Percentiles rank a stretch among this genome's conserved stretches.
phyloP scores from a whole-genome alignment of 2,329 filamentous ascomycete species.

The Sporothrix euskadiensis region DNA sequence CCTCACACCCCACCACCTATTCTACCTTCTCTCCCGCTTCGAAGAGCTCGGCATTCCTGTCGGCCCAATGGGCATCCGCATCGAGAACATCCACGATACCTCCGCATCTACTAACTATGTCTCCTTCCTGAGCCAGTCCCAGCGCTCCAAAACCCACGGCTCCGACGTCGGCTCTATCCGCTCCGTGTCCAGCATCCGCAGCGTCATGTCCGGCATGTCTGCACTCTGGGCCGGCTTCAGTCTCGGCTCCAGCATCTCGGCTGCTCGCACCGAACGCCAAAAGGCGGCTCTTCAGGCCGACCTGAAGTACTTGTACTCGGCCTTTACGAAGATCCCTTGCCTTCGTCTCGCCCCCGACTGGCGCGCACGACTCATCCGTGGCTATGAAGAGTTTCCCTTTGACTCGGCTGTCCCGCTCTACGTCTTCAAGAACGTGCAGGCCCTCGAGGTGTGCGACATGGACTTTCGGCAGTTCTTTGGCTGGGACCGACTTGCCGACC shows the following conservation, averaged over 20 bases:
- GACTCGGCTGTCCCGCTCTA: conserved; percentile 96
- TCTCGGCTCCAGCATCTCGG: conserved; percentile 74
- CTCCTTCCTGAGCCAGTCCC: conserved; percentile 84
- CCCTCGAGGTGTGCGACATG: conserved; percentile 89
- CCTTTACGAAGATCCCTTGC: conserved; percentile 97
- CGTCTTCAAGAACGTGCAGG: conserved; percentile 94
- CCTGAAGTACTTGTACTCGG: conserved; percentile 93
- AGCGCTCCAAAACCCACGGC: conserved; percentile 73
- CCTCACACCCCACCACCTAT: conserved; percentile 92
- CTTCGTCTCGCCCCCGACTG: conserved; percentile 89
- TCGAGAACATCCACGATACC: conserved; percentile 92
- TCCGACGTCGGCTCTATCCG: conserved; percentile 89
- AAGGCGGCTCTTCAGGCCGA: conserved; percentile 83
- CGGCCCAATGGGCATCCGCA: conserved; percentile 91
- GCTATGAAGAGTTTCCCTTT: conserved; percentile 97
- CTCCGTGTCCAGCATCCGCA: conserved; percentile 93
- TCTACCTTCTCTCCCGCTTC: conserved; percentile 92
- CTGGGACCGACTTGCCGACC: conserved; percentile 92
- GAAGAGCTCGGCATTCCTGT: conserved; percentile 89
- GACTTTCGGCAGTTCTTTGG: conserved; percentile 97
- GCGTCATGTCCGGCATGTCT: conserved; percentile 96
- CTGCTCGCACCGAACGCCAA: conserved; percentile 83
- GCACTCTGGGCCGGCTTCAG: conserved; percentile 88
- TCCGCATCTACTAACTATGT: conserved; percentile 88
- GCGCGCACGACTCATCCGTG: conserved; percentile 82